Base-by-base conservation (phyloP, 768 basidiomycete species). In the Agrocybe pediades region DNA sequence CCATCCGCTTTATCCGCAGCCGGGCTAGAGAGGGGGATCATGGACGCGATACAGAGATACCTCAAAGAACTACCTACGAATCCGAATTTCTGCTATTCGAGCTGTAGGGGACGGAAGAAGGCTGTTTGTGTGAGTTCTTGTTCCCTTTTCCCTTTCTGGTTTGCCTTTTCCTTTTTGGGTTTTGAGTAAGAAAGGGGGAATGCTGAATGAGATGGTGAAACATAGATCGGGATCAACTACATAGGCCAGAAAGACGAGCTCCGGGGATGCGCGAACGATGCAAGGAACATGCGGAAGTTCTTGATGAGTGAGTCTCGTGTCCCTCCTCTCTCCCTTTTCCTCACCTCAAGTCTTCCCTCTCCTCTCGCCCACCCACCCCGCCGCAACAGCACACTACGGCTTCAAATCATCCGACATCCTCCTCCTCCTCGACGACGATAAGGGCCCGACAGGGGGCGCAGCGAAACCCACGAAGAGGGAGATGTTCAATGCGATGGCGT, bases 241-340 rank as follows among this genome's bases (percentile, higher is more conserved):
- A 63, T 62, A 5, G 90, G 90, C 0, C 83, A 87, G 50, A 66
- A 64, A 6, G 78, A 82, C 47, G 84, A 80, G 59, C 76, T 94
- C n/a, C 74, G 72, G 0, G 92, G 92, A 4, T 95, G 92, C 61
- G 80, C 89, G 60, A 95, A 94, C 58, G 93, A 95, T 63, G 87
- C 87, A 1, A 74, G 74, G 55, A 86, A 85, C 59, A 79, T 93
- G 52, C 77, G 80, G 29, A 75, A 76, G 30, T 93, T 92, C 71
- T 69, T 91, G 17, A 83, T 81, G 39, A 68, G 86, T 87, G 59
- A 51, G 78, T 39, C 36, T 19, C 19, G 9, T 30, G 5, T 45
- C 23, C 27, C 39, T n/a, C 6, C 46, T 27, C 29, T 44, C 19
- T 17, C 42, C n/a, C 20, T 56, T 27, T 39, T 55, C 45, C 23